These are phyloP conservation scores for Spencermartinsiella europaea DNA, from an alignment of 805 yeast genomes.

Conservation along the genomic window DNA sequence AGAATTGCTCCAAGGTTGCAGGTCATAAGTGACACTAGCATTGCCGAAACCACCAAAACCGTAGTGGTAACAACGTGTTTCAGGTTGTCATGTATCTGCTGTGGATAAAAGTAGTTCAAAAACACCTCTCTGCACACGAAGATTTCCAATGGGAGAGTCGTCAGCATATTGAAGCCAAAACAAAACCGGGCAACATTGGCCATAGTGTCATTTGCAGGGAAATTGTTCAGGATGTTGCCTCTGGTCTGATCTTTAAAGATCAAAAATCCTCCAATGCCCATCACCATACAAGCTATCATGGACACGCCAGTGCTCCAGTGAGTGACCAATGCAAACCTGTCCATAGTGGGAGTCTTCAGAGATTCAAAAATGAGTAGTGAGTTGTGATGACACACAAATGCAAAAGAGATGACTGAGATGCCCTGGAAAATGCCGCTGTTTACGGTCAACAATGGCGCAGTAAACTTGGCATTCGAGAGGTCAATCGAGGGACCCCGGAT, in stretches of 20 bases:
- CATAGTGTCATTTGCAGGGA: conserved; percentile 65
- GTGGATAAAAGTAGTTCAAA: conserved; percentile 50
- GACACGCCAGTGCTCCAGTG: conserved; percentile 81
- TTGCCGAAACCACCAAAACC: conserved; percentile 56
- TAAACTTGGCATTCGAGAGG: conserved; percentile 43
- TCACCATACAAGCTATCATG: conserved; percentile 66
- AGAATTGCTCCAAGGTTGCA: conserved; percentile 86
- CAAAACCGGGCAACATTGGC: conserved; percentile 86
- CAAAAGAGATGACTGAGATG: conserved; percentile 89
- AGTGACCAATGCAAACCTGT: conserved; percentile 68
- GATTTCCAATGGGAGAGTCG: conserved; percentile 85
- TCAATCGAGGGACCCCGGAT: conserved; percentile 63
- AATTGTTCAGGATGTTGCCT: conserved; percentile 86
- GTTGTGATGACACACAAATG: conserved; percentile 93
- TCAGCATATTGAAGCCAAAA: conserved; percentile 86
- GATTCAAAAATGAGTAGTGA: conserved; percentile 87
- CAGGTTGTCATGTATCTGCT: conserved; percentile 40
- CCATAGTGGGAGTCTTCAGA: conserved; percentile 66
- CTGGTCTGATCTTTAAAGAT: conserved; percentile 73
- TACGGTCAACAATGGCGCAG: conserved; percentile 40
- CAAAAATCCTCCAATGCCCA: conserved; percentile 75
- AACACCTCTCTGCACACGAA: conserved; percentile 86
- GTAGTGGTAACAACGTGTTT: conserved; percentile 66
- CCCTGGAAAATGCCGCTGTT: conserved; percentile 77
- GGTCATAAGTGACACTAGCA: conserved; percentile 71